Evolutionary conservation across 192 early-diverging fungal genomes (phyloP).

Genomic region (Umbelopsis ramanniana): DNA sequence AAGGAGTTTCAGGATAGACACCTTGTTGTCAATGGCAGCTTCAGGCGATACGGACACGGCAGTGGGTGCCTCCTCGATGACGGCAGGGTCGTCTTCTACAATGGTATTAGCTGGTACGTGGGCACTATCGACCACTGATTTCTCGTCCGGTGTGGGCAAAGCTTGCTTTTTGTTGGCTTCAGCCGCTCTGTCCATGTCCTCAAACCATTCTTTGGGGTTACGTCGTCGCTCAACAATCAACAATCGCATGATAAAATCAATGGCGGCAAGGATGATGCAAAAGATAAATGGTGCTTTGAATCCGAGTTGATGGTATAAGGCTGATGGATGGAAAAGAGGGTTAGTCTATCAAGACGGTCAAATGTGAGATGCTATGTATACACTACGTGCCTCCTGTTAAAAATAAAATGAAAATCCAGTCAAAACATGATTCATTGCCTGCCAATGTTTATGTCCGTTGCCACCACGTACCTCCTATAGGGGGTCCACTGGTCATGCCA

Average conservation of each 20-base stretch:
- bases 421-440: too few relatives aligned
- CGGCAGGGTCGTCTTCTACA: background rate
- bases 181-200: slow-evolving; percentile 26
- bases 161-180: background rate
- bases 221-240: slow-evolving; percentile 46
- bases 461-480: slow-evolving; percentile 39
- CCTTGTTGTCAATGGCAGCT: background rate
- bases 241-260: slow-evolving; percentile 46
- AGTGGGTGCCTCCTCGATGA: background rate
- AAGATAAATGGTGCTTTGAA: slow-evolving; percentile 47
- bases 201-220: slow-evolving; percentile 39
- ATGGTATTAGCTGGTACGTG: background rate
- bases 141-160: slow-evolving; percentile 19
- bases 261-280: slow-evolving; percentile 41
- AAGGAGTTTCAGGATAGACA: slow-evolving; percentile 1
- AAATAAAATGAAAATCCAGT: too few relatives aligned
- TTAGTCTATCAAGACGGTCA: background rate
- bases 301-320: slow-evolving; percentile 45
- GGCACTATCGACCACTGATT: background rate
- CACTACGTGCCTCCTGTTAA: slow-evolving; percentile 12
- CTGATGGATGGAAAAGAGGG: slow-evolving; percentile 15
- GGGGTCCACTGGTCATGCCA: slow-evolving; percentile 49
- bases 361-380: too few relatives aligned
- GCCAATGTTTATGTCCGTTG: background rate
- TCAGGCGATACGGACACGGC: background rate